phyloP scores from a whole-genome alignment of 2,329 filamentous ascomycete genomes.

The Stromatinia cepivora region DNA sequence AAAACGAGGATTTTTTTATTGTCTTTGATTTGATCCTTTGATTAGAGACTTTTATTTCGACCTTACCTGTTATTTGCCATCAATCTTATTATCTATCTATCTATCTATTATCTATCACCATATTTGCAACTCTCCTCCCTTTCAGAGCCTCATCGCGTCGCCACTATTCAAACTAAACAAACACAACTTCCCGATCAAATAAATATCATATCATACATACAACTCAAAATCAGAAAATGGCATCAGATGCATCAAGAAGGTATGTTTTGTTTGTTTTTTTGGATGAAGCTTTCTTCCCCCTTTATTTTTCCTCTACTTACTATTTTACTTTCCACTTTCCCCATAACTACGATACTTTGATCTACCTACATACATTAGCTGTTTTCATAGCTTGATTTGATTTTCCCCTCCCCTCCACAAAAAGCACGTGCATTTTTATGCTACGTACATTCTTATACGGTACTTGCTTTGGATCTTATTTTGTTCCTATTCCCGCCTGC shows the following conservation, averaged over 20 bases:
- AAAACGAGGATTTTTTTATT: not conserved
- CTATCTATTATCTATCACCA: not conserved
- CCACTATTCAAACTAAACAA: not conserved
- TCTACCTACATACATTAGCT: slow-evolving; percentile 14
- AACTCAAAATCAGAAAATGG: slow-evolving; percentile 28
- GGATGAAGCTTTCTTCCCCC: slow-evolving; percentile 1
- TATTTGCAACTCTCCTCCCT: not conserved
- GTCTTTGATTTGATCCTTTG: slow-evolving; percentile 4
- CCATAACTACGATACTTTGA: slow-evolving; percentile 9
- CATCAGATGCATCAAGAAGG: slow-evolving; percentile 38
- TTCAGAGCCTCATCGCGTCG: slow-evolving; percentile 3
- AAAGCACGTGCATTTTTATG: slow-evolving; percentile 23
- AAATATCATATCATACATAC: not conserved
- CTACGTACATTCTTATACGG: not conserved
- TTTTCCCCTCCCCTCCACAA: slow-evolving; percentile 21
- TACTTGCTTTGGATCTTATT: not conserved
- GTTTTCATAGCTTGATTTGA: slow-evolving; percentile 22
- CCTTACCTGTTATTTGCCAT: not conserved
- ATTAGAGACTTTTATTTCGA: not conserved
- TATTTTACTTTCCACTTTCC: not conserved
- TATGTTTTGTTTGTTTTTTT: slow-evolving; percentile 25
- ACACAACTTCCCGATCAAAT: not conserved
- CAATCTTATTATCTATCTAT: not conserved
- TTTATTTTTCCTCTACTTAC: not conserved
- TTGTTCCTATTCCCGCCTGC: not conserved